Evolutionary conservation across 768 basidiomycete genomes (phyloP).

Genomic region (Tylopilus subfusipes): DNA sequence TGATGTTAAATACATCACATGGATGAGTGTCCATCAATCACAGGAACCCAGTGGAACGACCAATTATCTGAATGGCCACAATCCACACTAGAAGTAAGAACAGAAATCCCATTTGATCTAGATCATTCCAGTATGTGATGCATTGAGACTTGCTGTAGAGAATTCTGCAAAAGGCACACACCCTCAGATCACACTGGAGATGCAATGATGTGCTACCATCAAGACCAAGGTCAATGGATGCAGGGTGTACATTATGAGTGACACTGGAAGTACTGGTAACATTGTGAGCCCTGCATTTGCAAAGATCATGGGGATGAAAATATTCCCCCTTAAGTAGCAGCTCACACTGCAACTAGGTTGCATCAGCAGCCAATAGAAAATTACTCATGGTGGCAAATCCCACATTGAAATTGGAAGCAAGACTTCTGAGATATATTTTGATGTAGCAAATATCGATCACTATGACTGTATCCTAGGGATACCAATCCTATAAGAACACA

Average conservation of each 20-base stretch:
- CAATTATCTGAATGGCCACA: neutral
- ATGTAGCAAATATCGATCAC: neutral
- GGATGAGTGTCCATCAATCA: neutral
- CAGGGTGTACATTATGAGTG: neutral
- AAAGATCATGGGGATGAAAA: neutral
- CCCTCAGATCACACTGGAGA: neutral
- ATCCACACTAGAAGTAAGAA: neutral
- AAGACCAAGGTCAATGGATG: no score
- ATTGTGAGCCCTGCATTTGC: neutral
- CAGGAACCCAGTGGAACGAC: fast-evolving
- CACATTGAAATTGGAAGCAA: neutral
- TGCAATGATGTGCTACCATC: no score
- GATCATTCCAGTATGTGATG: neutral
- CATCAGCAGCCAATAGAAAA: neutral
- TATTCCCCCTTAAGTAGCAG: neutral
- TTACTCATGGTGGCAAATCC: neutral
- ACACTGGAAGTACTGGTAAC: neutral
- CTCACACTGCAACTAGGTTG: neutral
- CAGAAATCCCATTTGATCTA: neutral
- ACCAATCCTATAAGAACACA: neutral
- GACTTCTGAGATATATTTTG: neutral
- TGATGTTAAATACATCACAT: neutral
- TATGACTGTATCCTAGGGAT: neutral
- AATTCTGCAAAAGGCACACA: neutral
- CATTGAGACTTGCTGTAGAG: neutral